phyloP scores from a whole-genome alignment of 495 filamentous ascomycete genomes.

The Aspergillus biplanus region DNA sequence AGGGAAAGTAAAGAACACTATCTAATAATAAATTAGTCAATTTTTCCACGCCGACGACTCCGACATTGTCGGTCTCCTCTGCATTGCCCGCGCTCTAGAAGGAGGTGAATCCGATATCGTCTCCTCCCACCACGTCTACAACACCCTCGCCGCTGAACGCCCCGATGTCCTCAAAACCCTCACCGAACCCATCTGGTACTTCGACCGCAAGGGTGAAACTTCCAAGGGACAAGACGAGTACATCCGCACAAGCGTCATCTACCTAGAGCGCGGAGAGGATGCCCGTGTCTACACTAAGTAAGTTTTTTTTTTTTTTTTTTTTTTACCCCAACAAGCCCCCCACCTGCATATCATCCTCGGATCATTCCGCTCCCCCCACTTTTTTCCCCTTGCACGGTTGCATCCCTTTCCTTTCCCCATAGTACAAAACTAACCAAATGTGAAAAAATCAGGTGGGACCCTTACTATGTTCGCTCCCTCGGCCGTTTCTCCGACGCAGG shows the following conservation, averaged over 20 bases:
- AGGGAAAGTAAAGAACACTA: background rate
- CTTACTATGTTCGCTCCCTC: conserved; percentile 74
- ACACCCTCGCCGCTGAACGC: conserved; percentile 70
- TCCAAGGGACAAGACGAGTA: conserved; percentile 74
- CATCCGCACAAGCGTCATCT: conserved; percentile 74
- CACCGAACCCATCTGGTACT: conserved; percentile 84
- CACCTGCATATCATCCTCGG: no score
- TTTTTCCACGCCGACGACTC: conserved; percentile 83
- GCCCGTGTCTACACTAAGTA: conserved; percentile 60
- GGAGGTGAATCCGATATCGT: conserved; percentile 87
- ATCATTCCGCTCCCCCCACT: background rate
- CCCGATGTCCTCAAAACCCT: conserved; percentile 79
- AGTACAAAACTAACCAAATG: no score
- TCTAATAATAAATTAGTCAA: conserved; percentile 45
- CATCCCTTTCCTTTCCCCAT: no score
- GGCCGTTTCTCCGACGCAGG: conserved; percentile 66
- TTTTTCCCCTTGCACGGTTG: background rate
- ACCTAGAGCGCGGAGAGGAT: conserved; percentile 62
- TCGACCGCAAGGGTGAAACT: conserved; percentile 90
- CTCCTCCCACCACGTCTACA: conserved; percentile 81
- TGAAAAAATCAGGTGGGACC: conserved; percentile 66
- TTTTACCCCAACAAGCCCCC: background rate
- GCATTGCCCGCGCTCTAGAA: conserved; percentile 74
- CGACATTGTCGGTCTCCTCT: conserved; percentile 86
- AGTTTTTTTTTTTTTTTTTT: conserved; percentile 2